Conservation (phyloP, 2,329 filamentous ascomycete genomes). For the Daldinia sp. region DNA sequence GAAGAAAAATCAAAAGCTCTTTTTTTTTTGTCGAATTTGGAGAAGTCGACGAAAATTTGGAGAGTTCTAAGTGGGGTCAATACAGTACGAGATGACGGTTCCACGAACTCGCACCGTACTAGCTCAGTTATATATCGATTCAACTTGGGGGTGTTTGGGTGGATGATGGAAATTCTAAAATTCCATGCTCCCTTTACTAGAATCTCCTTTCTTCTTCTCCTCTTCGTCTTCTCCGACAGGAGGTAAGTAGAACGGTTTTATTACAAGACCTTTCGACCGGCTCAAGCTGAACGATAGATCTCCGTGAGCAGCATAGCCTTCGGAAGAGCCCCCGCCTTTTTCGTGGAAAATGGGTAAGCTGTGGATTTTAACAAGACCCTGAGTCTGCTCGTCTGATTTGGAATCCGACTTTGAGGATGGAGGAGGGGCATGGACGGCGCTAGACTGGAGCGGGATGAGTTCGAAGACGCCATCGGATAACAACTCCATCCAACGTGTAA, state of each 20-base stretch:
- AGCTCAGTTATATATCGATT: not conserved
- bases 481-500: conserved; percentile 88
- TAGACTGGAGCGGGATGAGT: conserved; percentile 77
- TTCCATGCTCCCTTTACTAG: conserved; percentile 77
- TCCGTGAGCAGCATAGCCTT: conserved; percentile 76
- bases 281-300: conserved; percentile 93
- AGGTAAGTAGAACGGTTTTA: conserved; percentile 89
- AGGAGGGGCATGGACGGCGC: conserved; percentile 64
- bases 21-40: conserved; percentile 26
- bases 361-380: conserved; percentile 87
- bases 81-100: not conserved
- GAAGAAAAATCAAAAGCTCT: conserved; percentile 28
- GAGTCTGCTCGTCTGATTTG: conserved; percentile 77
- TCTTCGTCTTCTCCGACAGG: conserved; percentile 80
- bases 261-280: conserved; percentile 80
- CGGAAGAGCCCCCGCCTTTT: conserved; percentile 82
- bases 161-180: conserved; percentile 65
- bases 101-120: conserved; percentile 19
- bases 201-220: conserved; percentile 59
- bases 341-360: conserved; percentile 88
- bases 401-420: conserved; percentile 63
- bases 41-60: conserved; percentile 40
- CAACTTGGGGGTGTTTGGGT: too few species aligned
- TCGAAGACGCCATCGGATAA: conserved; percentile 89
- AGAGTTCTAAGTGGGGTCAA: conserved; percentile 27